phyloP scores from a whole-genome alignment of 129 eudicot species.

The Gnaphalium uliginosum region DNA sequence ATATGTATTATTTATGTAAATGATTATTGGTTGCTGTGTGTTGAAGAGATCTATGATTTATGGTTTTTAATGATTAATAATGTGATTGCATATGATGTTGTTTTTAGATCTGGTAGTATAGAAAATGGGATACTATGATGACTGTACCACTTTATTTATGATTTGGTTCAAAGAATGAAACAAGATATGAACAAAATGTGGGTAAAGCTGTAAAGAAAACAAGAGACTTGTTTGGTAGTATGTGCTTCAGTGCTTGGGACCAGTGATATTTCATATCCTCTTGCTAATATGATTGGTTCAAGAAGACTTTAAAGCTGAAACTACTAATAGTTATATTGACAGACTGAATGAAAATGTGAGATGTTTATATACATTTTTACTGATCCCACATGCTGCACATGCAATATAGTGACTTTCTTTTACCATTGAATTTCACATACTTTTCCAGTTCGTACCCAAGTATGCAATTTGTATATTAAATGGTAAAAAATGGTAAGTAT shows the following conservation, averaged over 20 bases:
- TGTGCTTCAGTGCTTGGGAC: conserved; percentile 20
- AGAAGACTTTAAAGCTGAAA: conserved; percentile 19
- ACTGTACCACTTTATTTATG: neutral
- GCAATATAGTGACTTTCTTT: neutral
- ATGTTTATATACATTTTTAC: neutral
- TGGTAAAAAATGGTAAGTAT: neutral
- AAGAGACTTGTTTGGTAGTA: conserved; percentile 23
- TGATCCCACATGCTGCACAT: neutral
- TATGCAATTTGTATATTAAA: neutral
- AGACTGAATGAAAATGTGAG: neutral
- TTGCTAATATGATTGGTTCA: conserved; percentile 29
- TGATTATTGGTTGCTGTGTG: conserved; percentile 10
- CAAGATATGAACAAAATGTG: conserved; percentile 21
- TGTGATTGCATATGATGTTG: conserved; percentile 20
- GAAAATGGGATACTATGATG: conserved; percentile 10
- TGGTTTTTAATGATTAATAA: conserved; percentile 14
- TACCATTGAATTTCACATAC: neutral
- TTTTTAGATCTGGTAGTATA: conserved; percentile 24
- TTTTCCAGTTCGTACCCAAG: neutral
- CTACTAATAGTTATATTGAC: neutral
- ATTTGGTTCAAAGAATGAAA: conserved; percentile 19
- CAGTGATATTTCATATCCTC: conserved; percentile 11
- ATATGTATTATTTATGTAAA: conserved; percentile 1
- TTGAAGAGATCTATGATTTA: neutral
- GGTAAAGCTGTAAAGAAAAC: conserved; percentile 20